These are phyloP conservation scores for Eucalyptus coolabah DNA, from an alignment of 345 rosid genomes.

Conservation along the genomic window DNA sequence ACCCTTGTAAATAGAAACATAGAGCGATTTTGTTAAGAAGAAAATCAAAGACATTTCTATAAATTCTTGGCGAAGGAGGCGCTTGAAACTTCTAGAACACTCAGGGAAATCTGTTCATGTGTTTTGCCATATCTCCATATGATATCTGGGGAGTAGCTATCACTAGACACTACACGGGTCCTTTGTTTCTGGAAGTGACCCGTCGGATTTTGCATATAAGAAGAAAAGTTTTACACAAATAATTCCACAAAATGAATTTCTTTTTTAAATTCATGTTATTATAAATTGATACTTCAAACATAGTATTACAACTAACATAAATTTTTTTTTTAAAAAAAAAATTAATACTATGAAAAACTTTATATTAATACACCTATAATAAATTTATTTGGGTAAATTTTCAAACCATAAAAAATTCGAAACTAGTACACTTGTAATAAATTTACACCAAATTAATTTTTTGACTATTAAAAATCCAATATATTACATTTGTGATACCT, in stretches of 20 bases:
- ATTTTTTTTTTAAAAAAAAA: background rate
- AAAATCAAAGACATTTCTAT: background rate
- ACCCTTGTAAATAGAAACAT: background rate
- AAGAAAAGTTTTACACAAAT: background rate
- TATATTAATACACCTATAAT: rapidly evolving
- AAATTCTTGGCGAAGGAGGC: background rate
- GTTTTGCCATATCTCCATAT: background rate
- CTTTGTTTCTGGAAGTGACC: background rate
- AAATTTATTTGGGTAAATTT: too few relatives aligned
- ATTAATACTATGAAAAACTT: rapidly evolving
- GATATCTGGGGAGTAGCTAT: background rate
- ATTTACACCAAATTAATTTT: too few relatives aligned
- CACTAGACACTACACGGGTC: background rate
- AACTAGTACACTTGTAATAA: rapidly evolving
- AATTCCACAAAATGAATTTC: background rate
- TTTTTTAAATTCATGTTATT: background rate
- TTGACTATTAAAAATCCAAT: rapidly evolving
- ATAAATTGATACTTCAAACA: background rate
- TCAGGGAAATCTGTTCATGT: background rate
- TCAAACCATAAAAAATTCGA: too few relatives aligned
- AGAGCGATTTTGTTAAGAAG: background rate
- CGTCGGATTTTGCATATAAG: background rate
- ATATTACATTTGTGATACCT: rapidly evolving
- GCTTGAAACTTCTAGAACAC: background rate
- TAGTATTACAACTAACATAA: background rate